Conservation (phyloP, 2,329 filamentous ascomycete species). For the Emergomyces pasteurianus region DNA sequence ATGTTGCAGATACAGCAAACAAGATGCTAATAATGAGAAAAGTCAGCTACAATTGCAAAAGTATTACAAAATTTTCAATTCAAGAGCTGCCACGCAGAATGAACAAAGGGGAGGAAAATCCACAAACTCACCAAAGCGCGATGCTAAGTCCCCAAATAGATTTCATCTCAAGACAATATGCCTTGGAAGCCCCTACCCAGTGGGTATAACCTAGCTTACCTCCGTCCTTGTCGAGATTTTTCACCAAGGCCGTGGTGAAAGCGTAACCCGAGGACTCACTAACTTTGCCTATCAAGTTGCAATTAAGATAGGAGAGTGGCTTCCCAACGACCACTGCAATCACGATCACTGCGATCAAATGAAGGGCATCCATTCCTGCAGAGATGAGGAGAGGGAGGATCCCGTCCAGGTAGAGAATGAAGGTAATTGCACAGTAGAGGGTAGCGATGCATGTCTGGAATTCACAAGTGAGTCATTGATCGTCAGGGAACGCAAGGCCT, state of each 20-base stretch:
- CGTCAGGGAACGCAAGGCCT: constrained; percentile 3
- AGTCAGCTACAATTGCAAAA: constrained; percentile 25
- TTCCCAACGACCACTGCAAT: constrained; percentile 67
- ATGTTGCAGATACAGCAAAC: constrained; percentile 52
- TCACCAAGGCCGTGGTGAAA: constrained; percentile 42
- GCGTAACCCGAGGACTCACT: constrained; percentile 40
- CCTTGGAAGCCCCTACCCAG: constrained; percentile 49
- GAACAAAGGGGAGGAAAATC: background rate
- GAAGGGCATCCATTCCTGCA: constrained; percentile 51
- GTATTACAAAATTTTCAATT: constrained; percentile 50
- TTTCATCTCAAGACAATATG: constrained; percentile 74
- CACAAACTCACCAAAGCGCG: constrained; percentile 51
- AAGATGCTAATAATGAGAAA: constrained; percentile 20
- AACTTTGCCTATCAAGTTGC: constrained; percentile 43
- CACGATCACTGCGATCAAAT: constrained; percentile 67
- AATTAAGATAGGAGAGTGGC: constrained; percentile 67
- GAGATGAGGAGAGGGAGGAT: constrained; percentile 63
- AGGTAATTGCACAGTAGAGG: constrained; percentile 67
- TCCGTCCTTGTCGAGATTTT: constrained; percentile 41
- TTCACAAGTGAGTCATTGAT: background rate
- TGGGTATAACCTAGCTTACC: constrained; percentile 38
- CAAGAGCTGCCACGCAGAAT: background rate
- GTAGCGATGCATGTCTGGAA: constrained; percentile 61
- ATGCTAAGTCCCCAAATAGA: constrained; percentile 78
- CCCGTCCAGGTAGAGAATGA: constrained; percentile 68